These are phyloP conservation scores for Phytopythium chamaehyphon DNA, from an alignment of 352 stramenopile species.

Conservation along the genomic window DNA sequence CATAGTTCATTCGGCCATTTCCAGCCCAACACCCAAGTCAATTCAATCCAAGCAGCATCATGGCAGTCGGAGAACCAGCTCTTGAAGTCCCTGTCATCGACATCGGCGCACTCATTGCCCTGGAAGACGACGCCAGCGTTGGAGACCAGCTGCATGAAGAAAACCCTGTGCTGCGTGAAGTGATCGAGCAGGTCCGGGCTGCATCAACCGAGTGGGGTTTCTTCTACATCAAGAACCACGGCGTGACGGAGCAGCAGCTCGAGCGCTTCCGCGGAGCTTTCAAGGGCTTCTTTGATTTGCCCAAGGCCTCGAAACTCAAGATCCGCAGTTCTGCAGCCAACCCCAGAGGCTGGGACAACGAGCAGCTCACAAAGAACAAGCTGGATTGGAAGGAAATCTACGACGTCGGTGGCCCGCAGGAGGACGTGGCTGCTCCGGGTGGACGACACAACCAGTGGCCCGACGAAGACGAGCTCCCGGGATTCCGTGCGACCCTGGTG, in stretches of 20 bases:
- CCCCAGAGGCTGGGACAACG: conserved; percentile 91
- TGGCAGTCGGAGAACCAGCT: no score
- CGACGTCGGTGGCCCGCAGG: conserved; percentile 52
- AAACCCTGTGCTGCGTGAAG: conserved; percentile 12
- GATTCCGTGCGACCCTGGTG: conserved; percentile 31
- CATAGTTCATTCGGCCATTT: no score
- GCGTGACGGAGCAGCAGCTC: conserved; percentile 59
- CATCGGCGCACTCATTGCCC: conserved; percentile 19
- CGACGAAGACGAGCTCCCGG: conserved; percentile 15
- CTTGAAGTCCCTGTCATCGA: conserved; percentile 19
- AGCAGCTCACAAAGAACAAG: conserved; percentile 93
- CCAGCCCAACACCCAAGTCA: no score
- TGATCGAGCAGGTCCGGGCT: conserved; percentile 35
- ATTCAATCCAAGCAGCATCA: no score
- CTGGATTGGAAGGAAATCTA: conserved; percentile 90
- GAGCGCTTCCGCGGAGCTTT: conserved; percentile 58
- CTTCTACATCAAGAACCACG: conserved; percentile 91
- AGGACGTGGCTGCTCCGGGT: conserved; percentile 30
- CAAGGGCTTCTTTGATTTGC: conserved; percentile 80
- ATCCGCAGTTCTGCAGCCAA: conserved; percentile 78
- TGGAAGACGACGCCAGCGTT: conserved; percentile 13
- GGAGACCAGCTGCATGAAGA: not conserved
- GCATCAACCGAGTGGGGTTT: conserved; percentile 44
- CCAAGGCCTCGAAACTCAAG: conserved; percentile 40
- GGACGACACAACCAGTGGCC: conserved; percentile 47